Base-by-base conservation (phyloP, 495 filamentous ascomycete genomes). In the Daldinia childiae region DNA sequence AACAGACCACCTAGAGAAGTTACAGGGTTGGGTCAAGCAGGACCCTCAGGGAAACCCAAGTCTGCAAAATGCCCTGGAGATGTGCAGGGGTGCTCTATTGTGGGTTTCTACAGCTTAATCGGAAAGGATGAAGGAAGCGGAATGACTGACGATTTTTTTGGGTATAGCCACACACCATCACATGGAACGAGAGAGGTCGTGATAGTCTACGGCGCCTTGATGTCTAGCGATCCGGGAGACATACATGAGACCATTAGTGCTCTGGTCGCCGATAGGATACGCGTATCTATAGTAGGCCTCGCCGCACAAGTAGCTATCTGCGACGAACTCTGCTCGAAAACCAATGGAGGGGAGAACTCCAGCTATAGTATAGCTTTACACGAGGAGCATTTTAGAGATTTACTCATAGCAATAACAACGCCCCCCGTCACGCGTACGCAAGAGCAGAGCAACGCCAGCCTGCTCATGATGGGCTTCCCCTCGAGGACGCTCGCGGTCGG, bases 401-500 rank as follows among this genome's bases (percentile, higher is more conserved):
- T 98, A n/a, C 83, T 98, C 64, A 89, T 98, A 80, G 89, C 90
- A 36, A 87, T 91, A 39, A 98, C 95, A 6, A 97, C 92, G 8
- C 95, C 95, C 2, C 96, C 95, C 2, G 90, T 92, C 19, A 90
- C 92, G 4, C 88, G 91, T 52, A 85, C 89, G 0, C 80, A 87
- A 36, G 89, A 90, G 75, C 87, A 90, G 73, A 87, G 85, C 66
- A 86, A 88, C 51, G 90, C 91, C 39, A 92, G 92, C 27, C 84
- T 98, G 32, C 86, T 99, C 14, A 96, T 94, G 92, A 98, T 98
- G 96, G 96, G 95, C 4, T 99, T 99, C 73, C 95, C 95, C n/a
- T 94, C 91, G 51, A 89, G 95, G 15, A 91, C 91, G n/a, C 88
- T 94, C 56, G 92, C 93, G 62, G 82, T 87, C 15, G 82, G 80